Base-by-base conservation (phyloP, 2,329 filamentous ascomycete species). In the Helicocarpus griseus region DNA sequence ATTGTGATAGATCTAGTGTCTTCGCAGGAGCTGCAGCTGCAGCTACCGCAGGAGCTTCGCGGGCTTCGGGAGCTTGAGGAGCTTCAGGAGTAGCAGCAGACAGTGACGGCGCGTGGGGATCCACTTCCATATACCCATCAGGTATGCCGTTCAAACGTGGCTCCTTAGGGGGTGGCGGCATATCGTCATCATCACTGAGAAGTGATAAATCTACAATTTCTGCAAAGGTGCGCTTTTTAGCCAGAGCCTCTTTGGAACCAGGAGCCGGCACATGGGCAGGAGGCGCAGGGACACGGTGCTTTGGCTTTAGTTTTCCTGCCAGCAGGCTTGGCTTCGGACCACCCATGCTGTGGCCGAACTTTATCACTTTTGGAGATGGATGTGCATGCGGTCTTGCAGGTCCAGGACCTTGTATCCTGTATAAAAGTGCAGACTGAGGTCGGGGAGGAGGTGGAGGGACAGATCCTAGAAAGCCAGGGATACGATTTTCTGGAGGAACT, bases 201-300 rank as follows among this genome's bases (percentile, higher is more conserved):
- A 57, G 56, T 3, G 76, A 75, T 49, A 81, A 60, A 58, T 81
- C 78, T 5, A 80, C 68, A 39, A 81, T 63, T 26, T 80, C 77
- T 24, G 66, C 71, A 55, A 81, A 75, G 6, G 69, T 73, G 21
- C 77, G 70, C 59, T 81, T 81, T 24, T 75, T 68, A n/a, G 78
- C 77, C 49, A 72, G 72, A 58, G 78, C 74, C 59, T 75, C 76
- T 57, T 80, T 81, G 55, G 76, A 61, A 7, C 61, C 62, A n/a
- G 62, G 58, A 2, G 54, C 49, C 6, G 61, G 60, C 36, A 58
- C 55, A n/a, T 52, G 51, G 2, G 45, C 39, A 26, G 51, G 43
- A 13, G 49, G 26, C 11, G 48, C 43, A 13, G 44, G 31, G 5
- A 45, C 45, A 22, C 31, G 47, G 17, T 50, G 29, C 29, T 46